Percentiles rank a stretch among this genome's conserved stretches.
Conservation (phyloP, 192 early-diverging fungal species). For the Oehlia diaphana region DNA sequence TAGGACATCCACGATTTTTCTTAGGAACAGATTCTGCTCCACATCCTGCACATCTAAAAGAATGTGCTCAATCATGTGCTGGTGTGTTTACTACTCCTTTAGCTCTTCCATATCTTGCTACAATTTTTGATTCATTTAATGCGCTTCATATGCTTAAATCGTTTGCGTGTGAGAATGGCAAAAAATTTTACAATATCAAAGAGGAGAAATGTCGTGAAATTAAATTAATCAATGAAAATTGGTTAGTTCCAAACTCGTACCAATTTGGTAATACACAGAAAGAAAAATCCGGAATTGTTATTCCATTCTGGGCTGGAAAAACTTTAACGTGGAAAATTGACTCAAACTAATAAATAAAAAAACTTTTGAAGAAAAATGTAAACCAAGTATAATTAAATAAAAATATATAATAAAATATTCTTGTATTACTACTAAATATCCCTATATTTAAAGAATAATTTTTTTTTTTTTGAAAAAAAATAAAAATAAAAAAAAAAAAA, state of each 20-base stretch:
- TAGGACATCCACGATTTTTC: conserved; percentile 93
- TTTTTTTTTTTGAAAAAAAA: too few relatives aligned
- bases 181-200: conserved; percentile 80
- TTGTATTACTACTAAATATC: too few relatives aligned
- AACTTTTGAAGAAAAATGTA: not conserved
- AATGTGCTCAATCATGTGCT: conserved; percentile 77
- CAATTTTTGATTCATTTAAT: conserved; percentile 84
- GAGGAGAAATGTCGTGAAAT: conserved; percentile 42
- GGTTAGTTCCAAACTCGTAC: conserved; percentile 56
- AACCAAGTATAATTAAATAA: not conserved
- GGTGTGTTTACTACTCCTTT: conserved; percentile 93
- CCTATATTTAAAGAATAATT: too few relatives aligned
- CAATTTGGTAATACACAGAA: conserved; percentile 40
- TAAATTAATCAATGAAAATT: conserved; percentile 44
- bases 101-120: conserved; percentile 81
- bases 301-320: conserved; percentile 84
- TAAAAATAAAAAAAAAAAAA: too few relatives aligned
- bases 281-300: conserved; percentile 53
- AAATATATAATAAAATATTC: too few relatives aligned
- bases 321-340: conserved; percentile 63
- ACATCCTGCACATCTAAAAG: conserved; percentile 86
- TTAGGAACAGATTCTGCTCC: conserved; percentile 96
- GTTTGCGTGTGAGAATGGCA: conserved; percentile 87
- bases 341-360: conserved; percentile 2
- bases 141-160: conserved; percentile 76